Evolutionary conservation across 768 basidiomycete species (phyloP).

Genomic region (Paxillus rubicundulus): DNA sequence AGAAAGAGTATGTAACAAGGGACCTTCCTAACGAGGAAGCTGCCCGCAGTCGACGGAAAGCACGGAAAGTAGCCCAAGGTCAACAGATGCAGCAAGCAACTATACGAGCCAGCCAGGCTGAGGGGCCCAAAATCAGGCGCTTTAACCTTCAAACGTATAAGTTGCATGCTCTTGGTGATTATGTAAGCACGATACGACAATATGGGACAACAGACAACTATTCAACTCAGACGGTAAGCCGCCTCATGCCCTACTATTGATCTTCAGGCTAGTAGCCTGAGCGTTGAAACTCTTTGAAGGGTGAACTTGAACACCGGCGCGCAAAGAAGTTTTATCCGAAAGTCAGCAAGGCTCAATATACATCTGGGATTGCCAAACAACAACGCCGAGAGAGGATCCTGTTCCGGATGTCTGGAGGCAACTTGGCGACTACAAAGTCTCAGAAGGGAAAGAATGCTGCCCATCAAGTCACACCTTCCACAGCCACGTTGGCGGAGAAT

Average conservation of each 20-base stretch:
- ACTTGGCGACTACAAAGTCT: background rate
- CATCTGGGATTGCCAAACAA: slow-evolving; percentile 29
- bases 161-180: slow-evolving; percentile 34
- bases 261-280: too few relatives aligned
- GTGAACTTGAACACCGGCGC: slow-evolving; percentile 35
- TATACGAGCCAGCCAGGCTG: background rate
- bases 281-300: slow-evolving; percentile 17
- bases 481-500: background rate
- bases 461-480: background rate
- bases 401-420: background rate
- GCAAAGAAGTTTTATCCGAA: slow-evolving; percentile 37
- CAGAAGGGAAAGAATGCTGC: background rate
- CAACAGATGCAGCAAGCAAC: too few relatives aligned
- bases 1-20: slow-evolving; percentile 21
- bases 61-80: background rate
- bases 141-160: slow-evolving; percentile 32
- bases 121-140: background rate
- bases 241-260: too few relatives aligned
- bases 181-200: slow-evolving; percentile 18
- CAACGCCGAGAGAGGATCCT: slow-evolving; percentile 12
- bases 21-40: slow-evolving; percentile 14
- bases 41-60: background rate
- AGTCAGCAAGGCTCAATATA: slow-evolving; percentile 33
- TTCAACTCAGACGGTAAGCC: slow-evolving; percentile 33
- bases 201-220: slow-evolving; percentile 38